Evolutionary conservation across 192 early-diverging fungal genomes (phyloP).

Genomic region (Coemansia sp.): DNA sequence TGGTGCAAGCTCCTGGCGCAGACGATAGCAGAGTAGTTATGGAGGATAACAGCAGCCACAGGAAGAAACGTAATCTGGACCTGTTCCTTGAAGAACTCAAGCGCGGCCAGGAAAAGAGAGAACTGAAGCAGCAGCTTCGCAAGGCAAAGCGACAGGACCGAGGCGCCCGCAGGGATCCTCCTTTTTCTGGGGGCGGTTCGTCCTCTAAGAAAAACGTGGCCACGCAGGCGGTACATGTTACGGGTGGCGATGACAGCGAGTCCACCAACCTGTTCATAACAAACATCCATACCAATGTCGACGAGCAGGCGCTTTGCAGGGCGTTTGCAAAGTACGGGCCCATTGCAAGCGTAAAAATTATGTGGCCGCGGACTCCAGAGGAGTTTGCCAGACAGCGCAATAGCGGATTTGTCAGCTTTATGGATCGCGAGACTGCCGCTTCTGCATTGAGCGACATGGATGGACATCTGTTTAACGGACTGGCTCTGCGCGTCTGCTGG

Average conservation of each 20-base stretch:
- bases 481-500: conserved; percentile 74
- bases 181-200: not conserved
- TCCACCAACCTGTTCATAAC: conserved; percentile 88
- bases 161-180: not conserved
- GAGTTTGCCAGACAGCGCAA: conserved; percentile 78
- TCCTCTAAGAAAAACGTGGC: not conserved
- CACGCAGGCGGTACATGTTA: conserved; percentile 2
- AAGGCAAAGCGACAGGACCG: conserved; percentile 20
- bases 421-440: conserved; percentile 73
- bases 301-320: conserved; percentile 72
- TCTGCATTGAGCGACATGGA: conserved; percentile 75
- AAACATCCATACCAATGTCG: conserved; percentile 73
- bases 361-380: conserved; percentile 92
- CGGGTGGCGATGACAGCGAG: conserved; percentile 63
- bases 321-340: conserved; percentile 83
- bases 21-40: not conserved
- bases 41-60: conserved; percentile 17
- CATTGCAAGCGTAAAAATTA: conserved; percentile 90
- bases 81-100: conserved; percentile 85
- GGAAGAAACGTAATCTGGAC: conserved; percentile 80
- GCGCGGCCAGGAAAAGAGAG: conserved; percentile 69
- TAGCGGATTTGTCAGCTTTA: conserved; percentile 90
- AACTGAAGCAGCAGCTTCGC: conserved; percentile 51
- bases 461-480: conserved; percentile 21
- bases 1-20: not conserved